A percentile compares a stretch with the other conserved stretches of the same genome.
Conservation (phyloP, 495 filamentous ascomycete genomes). For the Darksidea phi region DNA sequence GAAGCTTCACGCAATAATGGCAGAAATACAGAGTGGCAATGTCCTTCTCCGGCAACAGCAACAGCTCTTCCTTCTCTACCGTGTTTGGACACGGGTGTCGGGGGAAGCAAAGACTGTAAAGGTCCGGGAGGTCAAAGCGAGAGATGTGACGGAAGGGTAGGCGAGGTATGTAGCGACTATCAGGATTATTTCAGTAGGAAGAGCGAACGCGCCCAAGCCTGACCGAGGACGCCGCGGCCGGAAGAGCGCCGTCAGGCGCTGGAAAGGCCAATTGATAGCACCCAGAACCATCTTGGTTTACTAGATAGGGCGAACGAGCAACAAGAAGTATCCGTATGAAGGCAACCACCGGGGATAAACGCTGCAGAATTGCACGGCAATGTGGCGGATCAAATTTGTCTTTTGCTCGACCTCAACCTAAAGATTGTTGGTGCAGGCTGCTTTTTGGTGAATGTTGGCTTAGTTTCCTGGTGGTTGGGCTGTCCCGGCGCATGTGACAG, state of each 20-base stretch:
- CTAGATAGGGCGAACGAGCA: too few relatives aligned
- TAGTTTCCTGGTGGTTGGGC: too few relatives aligned
- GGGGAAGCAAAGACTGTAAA: slow-evolving; percentile 22
- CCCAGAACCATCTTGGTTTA: too few relatives aligned
- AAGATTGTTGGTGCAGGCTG: too few relatives aligned
- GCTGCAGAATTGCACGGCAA: too few relatives aligned
- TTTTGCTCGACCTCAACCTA: too few relatives aligned
- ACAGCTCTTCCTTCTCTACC: slow-evolving; percentile 18
- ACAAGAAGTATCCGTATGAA: too few relatives aligned
- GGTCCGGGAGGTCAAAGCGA: slow-evolving; percentile 25
- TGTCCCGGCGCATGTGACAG: too few relatives aligned
- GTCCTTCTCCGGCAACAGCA: slow-evolving; percentile 22
- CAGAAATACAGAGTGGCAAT: slow-evolving; percentile 15
- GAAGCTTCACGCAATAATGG: slow-evolving; percentile 24
- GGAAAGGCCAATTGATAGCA: too few relatives aligned
- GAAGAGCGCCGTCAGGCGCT: slow-evolving; percentile 13
- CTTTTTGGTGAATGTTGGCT: too few relatives aligned
- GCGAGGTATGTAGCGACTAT: slow-evolving; percentile 19
- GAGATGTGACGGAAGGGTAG: slow-evolving; percentile 10
- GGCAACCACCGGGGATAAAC: too few relatives aligned
- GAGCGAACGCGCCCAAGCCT: slow-evolving; percentile 23
- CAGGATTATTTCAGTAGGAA: slow-evolving; percentile 25
- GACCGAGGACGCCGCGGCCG: slow-evolving; percentile 7
- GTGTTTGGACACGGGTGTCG: slow-evolving; percentile 3
- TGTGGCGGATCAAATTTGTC: too few relatives aligned